Percentiles rank a stretch among this genome's conserved stretches.
These are phyloP conservation scores for Scleroderma bovista DNA, from an alignment of 768 basidiomycete genomes.

Conservation along the genomic window DNA sequence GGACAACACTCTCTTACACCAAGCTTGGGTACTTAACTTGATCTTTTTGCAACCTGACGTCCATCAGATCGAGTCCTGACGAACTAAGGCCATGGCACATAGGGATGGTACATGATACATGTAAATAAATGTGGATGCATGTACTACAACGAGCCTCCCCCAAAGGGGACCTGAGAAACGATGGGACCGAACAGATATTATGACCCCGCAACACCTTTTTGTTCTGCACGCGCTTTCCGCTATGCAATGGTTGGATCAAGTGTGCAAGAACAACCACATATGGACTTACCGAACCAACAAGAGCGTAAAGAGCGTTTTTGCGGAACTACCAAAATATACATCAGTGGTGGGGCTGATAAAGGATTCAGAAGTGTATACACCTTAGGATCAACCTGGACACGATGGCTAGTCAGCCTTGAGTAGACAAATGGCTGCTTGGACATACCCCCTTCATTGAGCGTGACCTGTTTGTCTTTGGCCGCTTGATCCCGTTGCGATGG, in stretches of 20 bases:
- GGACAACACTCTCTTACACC: slow-evolving; percentile 17
- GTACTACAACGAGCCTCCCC: slow-evolving; percentile 3
- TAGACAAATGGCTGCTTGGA: slow-evolving; percentile 16
- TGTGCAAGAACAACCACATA: background rate
- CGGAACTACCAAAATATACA: slow-evolving; percentile 55
- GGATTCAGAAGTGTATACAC: slow-evolving; percentile 32
- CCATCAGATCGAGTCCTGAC: slow-evolving; percentile 7
- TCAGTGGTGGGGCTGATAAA: slow-evolving; percentile 1
- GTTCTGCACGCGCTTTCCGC: slow-evolving; percentile 64
- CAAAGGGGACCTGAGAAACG: background rate
- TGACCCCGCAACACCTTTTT: slow-evolving; percentile 45
- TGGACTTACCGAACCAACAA: slow-evolving; percentile 63
- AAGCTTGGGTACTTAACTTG: slow-evolving; percentile 9
- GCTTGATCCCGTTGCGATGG: slow-evolving; percentile 96
- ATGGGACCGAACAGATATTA: slow-evolving; percentile 3
- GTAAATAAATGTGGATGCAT: slow-evolving; percentile 6
- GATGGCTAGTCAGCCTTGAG: slow-evolving; percentile 1
- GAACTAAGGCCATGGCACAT: slow-evolving; percentile 13
- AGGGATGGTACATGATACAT: slow-evolving; percentile 19
- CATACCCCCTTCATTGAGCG: slow-evolving; percentile 89
- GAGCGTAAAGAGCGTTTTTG: slow-evolving; percentile 71
- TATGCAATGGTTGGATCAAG: slow-evolving; percentile 19
- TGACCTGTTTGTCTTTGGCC: slow-evolving; percentile 64
- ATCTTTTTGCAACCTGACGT: slow-evolving; percentile 1
- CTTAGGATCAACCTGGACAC: slow-evolving; percentile 70